A percentile compares a stretch with the other conserved stretches of the same genome.
Conservation (phyloP, 1,284 basidiomycete genomes). For the Marasmius sp. region DNA sequence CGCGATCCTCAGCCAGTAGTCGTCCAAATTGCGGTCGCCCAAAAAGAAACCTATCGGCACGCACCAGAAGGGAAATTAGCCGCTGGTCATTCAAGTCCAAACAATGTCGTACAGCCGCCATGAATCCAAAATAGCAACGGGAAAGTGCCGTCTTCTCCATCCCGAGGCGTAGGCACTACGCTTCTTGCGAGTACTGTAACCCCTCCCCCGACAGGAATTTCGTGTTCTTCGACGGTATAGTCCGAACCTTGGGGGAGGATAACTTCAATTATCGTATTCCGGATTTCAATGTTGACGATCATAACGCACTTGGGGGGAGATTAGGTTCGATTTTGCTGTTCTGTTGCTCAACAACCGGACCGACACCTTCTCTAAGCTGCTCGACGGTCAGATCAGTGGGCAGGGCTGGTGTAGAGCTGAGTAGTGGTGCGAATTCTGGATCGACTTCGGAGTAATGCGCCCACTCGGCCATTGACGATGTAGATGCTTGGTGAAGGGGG, state of each 20-base stretch:
- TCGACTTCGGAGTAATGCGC: neutral
- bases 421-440: neutral
- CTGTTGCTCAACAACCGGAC: neutral
- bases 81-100: neutral
- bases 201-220: neutral
- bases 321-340: neutral
- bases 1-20: neutral
- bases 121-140: neutral
- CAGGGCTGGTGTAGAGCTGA: neutral
- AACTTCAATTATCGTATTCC: neutral
- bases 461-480: neutral
- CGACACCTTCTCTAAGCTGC: neutral
- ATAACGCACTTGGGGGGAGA: neutral
- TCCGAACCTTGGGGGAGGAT: neutral
- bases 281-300: too few species aligned
- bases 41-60: neutral
- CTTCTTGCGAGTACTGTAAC: neutral
- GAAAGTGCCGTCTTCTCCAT: neutral
- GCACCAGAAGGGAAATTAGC: neutral
- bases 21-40: neutral
- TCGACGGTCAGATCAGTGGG: neutral
- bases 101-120: neutral
- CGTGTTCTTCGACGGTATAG: neutral
- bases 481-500: too few species aligned
- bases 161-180: neutral